Conservation (phyloP, 176 grass and related monocot genomes). For the Metroxylon sagu region DNA sequence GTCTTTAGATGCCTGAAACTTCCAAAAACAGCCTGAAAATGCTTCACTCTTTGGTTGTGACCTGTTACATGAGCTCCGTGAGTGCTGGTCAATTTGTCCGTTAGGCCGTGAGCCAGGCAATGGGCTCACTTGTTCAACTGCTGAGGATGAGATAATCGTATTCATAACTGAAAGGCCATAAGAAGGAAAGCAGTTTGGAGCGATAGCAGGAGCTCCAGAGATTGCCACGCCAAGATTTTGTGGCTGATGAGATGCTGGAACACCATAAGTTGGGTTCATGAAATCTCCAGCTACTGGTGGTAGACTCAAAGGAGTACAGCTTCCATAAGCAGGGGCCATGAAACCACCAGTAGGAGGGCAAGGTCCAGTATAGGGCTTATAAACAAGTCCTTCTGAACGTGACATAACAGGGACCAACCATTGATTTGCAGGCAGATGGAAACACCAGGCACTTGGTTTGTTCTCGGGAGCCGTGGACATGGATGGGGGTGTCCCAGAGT, state of each 20-base stretch:
- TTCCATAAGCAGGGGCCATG: slow-evolving; percentile 56
- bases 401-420: slow-evolving; percentile 89
- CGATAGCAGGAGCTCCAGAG: slow-evolving; percentile 30
- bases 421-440: slow-evolving; percentile 48
- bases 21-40: slow-evolving; percentile 35
- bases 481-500: slow-evolving; percentile 20
- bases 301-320: slow-evolving; percentile 35
- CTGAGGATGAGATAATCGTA: slow-evolving; percentile 30
- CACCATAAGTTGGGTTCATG: slow-evolving; percentile 47
- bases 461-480: slow-evolving; percentile 36
- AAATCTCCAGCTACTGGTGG: slow-evolving; percentile 48
- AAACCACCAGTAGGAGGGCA: slow-evolving; percentile 75
- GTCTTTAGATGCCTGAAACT: slow-evolving; percentile 52
- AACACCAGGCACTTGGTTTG: slow-evolving; percentile 38
- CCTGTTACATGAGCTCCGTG: slow-evolving; percentile 50
- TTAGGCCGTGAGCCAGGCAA: slow-evolving; percentile 25
- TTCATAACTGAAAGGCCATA: slow-evolving; percentile 55
- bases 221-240: slow-evolving; percentile 38
- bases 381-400: slow-evolving; percentile 80
- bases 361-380: slow-evolving; percentile 66
- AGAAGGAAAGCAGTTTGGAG: slow-evolving; percentile 50
- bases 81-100: slow-evolving; percentile 39
- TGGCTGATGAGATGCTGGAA: slow-evolving; percentile 39
- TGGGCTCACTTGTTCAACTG: slow-evolving; percentile 47
- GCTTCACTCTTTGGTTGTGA: slow-evolving; percentile 37